phyloP scores from a whole-genome alignment of 495 filamentous ascomycete genomes.

The Penicillium angulare region DNA sequence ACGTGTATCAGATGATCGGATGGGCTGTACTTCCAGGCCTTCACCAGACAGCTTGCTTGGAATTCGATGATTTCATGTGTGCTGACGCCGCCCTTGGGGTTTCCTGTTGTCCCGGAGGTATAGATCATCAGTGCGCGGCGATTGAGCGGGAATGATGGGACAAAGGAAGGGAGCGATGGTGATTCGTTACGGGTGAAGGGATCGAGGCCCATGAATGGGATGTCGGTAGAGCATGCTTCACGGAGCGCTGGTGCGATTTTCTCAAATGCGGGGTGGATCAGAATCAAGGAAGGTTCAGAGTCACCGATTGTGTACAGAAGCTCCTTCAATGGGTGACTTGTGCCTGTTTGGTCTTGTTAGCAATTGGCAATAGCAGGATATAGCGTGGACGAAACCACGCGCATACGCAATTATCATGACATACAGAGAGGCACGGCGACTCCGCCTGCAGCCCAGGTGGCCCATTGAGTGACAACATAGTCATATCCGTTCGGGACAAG shows the following conservation, averaged over 20 bases:
- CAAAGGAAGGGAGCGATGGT: conserved; percentile 32
- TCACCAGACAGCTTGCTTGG: conserved; percentile 37
- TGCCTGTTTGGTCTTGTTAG: conserved; percentile 33
- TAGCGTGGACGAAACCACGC: background rate
- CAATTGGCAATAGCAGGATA: background rate
- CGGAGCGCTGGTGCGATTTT: conserved; percentile 31
- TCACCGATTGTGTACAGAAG: conserved; percentile 43
- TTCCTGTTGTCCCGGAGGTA: conserved; percentile 46
- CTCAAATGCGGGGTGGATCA: conserved; percentile 40
- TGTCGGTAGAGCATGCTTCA: conserved; percentile 23
- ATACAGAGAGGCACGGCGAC: conserved; percentile 42
- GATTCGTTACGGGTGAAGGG: conserved; percentile 26
- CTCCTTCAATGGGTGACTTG: conserved; percentile 42
- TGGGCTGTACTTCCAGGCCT: conserved; percentile 36
- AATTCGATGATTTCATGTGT: conserved; percentile 47
- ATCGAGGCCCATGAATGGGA: conserved; percentile 33
- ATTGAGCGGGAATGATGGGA: conserved; percentile 21
- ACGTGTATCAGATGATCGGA: conserved; percentile 45
- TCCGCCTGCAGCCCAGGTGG: conserved; percentile 40
- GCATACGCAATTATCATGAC: background rate
- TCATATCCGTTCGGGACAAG: conserved; percentile 88
- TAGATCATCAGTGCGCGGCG: conserved; percentile 47
- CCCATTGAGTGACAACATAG: conserved; percentile 74
- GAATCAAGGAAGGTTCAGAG: conserved; percentile 43
- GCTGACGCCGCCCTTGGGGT: conserved; percentile 44